Percentiles rank a stretch among this genome's conserved stretches.
Conservation (phyloP, 1,284 basidiomycete genomes). For the Trametes hirsuta region DNA sequence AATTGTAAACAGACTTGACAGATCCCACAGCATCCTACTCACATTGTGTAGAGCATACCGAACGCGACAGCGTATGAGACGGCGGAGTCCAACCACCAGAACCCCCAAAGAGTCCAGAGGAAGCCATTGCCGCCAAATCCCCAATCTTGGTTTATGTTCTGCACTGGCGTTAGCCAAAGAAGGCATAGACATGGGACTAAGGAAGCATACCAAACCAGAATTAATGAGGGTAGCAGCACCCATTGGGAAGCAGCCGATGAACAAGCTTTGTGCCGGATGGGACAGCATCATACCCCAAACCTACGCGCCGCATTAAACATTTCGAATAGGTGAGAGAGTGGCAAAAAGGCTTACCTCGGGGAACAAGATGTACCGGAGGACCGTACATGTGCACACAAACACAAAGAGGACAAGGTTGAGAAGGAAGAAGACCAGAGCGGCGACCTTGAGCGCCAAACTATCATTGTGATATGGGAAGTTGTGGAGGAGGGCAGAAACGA, state of each 20-base stretch:
- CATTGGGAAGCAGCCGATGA: constrained; percentile 65
- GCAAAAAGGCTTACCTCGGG: constrained; percentile 38
- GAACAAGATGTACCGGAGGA: constrained; percentile 52
- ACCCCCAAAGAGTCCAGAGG: constrained; percentile 54
- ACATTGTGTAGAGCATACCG: constrained; percentile 61
- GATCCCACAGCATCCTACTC: constrained; percentile 18
- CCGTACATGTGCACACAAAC: constrained; percentile 45
- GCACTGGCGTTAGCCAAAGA: neutral
- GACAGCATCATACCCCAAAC: constrained; percentile 39
- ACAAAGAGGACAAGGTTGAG: constrained; percentile 57
- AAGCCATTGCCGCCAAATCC: constrained; percentile 49
- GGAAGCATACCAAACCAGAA: constrained; percentile 29
- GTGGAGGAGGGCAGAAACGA: constrained; percentile 42
- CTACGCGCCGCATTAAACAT: constrained; percentile 9
- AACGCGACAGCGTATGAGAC: constrained; percentile 54
- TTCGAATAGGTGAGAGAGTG: neutral
- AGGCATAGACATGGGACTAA: neutral
- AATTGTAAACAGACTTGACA: constrained; percentile 1
- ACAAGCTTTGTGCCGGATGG: constrained; percentile 62
- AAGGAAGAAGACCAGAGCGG: constrained; percentile 49
- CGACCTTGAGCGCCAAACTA: constrained; percentile 35
- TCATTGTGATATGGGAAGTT: constrained; percentile 44
- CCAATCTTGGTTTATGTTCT: constrained; percentile 38
- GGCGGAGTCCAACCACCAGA: constrained; percentile 65
- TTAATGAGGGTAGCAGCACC: constrained; percentile 56